Conservation (phyloP, 192 early-diverging fungal species). For the Podila clonocystis region DNA sequence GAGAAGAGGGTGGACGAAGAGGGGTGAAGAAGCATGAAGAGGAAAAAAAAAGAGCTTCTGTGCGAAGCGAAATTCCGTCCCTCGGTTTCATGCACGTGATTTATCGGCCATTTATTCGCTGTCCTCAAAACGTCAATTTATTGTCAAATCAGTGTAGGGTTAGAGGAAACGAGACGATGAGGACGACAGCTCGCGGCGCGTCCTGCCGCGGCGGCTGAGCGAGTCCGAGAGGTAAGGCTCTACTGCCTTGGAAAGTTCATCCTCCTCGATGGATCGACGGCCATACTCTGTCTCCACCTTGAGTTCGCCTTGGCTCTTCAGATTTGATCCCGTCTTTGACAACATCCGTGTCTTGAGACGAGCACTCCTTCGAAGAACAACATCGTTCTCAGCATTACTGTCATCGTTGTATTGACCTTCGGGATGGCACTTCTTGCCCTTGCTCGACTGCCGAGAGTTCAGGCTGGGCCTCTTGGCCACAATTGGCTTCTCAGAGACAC, state of each 20-base stretch:
- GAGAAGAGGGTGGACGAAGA: not conserved
- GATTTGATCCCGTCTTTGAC: not conserved
- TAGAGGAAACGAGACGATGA: constrained; percentile 25
- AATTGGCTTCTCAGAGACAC: not conserved
- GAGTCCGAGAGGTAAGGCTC: constrained; percentile 49
- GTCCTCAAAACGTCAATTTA: no score
- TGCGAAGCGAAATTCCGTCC: not conserved
- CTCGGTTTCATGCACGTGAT: constrained; percentile 1
- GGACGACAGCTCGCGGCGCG: constrained; percentile 11
- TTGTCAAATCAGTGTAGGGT: constrained; percentile 1
- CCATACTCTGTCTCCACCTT: constrained; percentile 35
- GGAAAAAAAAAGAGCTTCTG: not conserved
- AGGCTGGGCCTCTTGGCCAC: no score
- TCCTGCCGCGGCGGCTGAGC: constrained; percentile 38
- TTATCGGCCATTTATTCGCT: no score
- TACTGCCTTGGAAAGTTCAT: constrained; percentile 40
- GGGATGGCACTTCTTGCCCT: no score
- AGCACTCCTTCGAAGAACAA: constrained; percentile 21
- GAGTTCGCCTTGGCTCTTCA: constrained; percentile 17
- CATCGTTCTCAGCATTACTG: not conserved
- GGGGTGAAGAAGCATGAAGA: not conserved
- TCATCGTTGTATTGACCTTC: not conserved
- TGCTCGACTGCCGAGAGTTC: not conserved
- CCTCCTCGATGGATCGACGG: constrained; percentile 39
- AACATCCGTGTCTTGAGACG: not conserved